These are phyloP conservation scores for Cladosporium sp. DNA, from an alignment of 2,329 filamentous ascomycete species.

Conservation along the genomic window DNA sequence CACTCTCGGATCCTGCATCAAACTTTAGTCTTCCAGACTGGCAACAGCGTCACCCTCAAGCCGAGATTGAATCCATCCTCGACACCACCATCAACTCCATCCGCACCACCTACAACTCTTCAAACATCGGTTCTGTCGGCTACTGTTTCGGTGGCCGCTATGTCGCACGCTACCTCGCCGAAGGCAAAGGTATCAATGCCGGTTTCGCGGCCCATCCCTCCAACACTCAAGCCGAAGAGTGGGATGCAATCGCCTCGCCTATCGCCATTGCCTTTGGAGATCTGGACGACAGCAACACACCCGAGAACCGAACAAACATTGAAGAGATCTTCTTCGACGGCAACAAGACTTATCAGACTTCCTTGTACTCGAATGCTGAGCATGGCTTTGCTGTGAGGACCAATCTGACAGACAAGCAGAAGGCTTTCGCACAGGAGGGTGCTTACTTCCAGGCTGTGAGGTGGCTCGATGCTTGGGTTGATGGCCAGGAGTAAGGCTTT, in stretches of 20 bases:
- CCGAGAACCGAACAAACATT: conserved; percentile 21
- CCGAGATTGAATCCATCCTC: conserved; percentile 46
- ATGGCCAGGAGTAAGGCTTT: conserved; percentile 11
- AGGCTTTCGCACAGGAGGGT: conserved; percentile 33
- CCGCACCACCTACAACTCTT: conserved; percentile 47
- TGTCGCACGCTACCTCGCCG: conserved; percentile 57
- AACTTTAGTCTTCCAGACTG: conserved; percentile 41
- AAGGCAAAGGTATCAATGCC: conserved; percentile 52
- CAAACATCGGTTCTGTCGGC: conserved; percentile 61
- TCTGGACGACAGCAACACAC: conserved; percentile 18
- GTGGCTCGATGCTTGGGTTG: conserved; percentile 34
- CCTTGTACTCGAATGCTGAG: conserved; percentile 30
- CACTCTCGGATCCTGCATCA: conserved; percentile 25
- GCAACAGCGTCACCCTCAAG: conserved; percentile 41
- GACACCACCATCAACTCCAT: conserved; percentile 41
- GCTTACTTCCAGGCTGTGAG: conserved; percentile 31
- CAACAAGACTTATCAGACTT: conserved; percentile 31
- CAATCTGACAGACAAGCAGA: conserved; percentile 25
- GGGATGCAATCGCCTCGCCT: conserved; percentile 61
- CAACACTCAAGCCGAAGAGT: conserved; percentile 62
- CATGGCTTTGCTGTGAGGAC: conserved; percentile 34
- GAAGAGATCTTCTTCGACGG: conserved; percentile 27
- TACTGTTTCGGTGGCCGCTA: conserved; percentile 80
- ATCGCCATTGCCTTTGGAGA: conserved; percentile 55
- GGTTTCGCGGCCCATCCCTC: conserved; percentile 70